Conservation (phyloP, 2,329 filamentous ascomycete species). For the Beauveria sp. region DNA sequence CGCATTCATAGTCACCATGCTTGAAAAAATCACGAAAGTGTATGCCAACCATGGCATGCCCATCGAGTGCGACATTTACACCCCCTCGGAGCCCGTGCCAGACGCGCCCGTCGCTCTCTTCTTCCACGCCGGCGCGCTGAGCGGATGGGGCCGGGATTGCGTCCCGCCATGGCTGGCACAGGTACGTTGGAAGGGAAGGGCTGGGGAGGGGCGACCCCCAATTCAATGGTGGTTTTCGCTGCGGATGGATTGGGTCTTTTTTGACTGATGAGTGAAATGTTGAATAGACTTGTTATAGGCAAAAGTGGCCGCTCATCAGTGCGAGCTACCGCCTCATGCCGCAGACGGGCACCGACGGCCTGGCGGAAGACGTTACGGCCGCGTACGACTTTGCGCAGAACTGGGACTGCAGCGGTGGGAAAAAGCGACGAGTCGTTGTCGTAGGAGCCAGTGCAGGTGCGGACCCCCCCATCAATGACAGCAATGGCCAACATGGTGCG, state of each 20-base stretch:
- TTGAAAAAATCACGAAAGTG: slow-evolving; percentile 20
- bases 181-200: slow-evolving; percentile 12
- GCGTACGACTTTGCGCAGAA: slow-evolving; percentile 24
- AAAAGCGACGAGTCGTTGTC: slow-evolving; percentile 21
- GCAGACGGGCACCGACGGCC: slow-evolving; percentile 20
- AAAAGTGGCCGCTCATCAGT: slow-evolving; percentile 27
- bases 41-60: slow-evolving; percentile 25
- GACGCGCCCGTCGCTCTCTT: slow-evolving; percentile 26
- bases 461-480: background rate
- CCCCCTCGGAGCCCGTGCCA: slow-evolving; percentile 16
- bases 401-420: slow-evolving; percentile 13
- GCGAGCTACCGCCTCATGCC: slow-evolving; percentile 29
- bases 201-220: background rate
- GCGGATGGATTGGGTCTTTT: too few species aligned
- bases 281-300: slow-evolving; percentile 21
- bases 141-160: slow-evolving; percentile 22
- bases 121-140: slow-evolving; percentile 29
- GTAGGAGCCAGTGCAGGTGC: slow-evolving; percentile 28
- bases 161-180: slow-evolving; percentile 30
- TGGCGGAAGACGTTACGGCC: slow-evolving; percentile 23
- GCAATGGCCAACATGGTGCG: too few species aligned
- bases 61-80: slow-evolving; percentile 29
- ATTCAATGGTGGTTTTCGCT: too few species aligned
- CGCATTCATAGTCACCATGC: slow-evolving; percentile 16
- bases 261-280: too few species aligned